Base-by-base conservation (phyloP, 2,329 filamentous ascomycete species). In the Diplodia scrobiculata region DNA sequence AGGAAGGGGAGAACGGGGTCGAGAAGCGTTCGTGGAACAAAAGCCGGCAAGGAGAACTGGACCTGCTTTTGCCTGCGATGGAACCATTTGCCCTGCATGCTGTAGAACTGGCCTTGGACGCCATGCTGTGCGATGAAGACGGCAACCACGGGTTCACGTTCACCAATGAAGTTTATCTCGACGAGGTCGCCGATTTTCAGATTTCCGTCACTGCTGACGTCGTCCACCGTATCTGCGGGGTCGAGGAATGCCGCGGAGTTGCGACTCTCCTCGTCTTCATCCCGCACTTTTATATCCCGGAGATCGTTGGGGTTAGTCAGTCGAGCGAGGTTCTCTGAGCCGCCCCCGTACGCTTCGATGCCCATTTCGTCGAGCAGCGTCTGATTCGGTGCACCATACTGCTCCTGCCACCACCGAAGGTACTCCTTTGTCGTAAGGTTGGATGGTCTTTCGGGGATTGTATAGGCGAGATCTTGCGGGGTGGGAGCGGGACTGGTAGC, bases 1-100 rank as follows among this genome's bases (percentile, higher is more conserved):
- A 88, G 76, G 71, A 83, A 82, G 3, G 82, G 80, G 10, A 83
- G 67, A 3, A 88, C 71, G 1, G 80, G 77, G 13, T 80, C 71
- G 3, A 87, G 68, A 29, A 82, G 68, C 32, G 79, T 73, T 1
- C 75, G 76, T 32, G 81, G 74, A 10, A 83, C 78, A 69, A 84
- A 85, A 27, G 76, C 75, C 55, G 82, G 80, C 11, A 86, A 75
- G 10, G 81, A 77, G 70, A 82, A 86, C 53, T 81, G 78, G 7
- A 85, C 73, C 36, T 75, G 71, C 21, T 70, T 72, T 4, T 78
- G 72, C 3, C 25, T 63, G 17, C 75, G 70, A 68, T 82, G 77
- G 21, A 78, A 67, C 82, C 83, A 85, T 67, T 77, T 78, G 10
- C 84, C 84, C 59, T 79, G 76, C 71, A 82, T 78, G 6, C 80